A percentile compares a stretch with the other conserved stretches of the same genome.
Conservation (phyloP, 768 basidiomycete species). For the Chalciporus chontae region DNA sequence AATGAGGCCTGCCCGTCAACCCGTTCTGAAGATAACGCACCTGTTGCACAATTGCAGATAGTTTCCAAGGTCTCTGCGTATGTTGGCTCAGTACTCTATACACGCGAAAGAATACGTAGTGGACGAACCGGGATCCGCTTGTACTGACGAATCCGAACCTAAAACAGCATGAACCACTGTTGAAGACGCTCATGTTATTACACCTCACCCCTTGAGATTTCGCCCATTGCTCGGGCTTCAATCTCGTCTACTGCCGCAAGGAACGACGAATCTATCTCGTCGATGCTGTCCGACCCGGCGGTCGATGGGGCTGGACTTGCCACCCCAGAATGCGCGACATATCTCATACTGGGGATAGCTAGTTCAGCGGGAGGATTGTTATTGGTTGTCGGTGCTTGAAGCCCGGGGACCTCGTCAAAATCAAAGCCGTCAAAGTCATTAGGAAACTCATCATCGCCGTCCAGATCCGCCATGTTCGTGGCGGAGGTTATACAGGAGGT, state of each 20-base stretch:
- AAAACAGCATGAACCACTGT: not conserved
- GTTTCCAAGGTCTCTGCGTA: conserved; percentile 4
- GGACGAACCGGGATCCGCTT: conserved; percentile 6
- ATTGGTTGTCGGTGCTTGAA: conserved; percentile 16
- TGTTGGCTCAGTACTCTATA: not conserved
- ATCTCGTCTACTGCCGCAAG: conserved; percentile 43
- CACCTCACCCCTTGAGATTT: conserved; percentile 11
- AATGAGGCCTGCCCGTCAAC: not conserved
- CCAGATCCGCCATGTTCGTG: conserved; percentile 23
- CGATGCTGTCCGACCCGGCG: conserved; percentile 2
- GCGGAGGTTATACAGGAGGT: not conserved
- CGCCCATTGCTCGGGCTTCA: conserved; percentile 34
- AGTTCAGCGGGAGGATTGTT: not conserved
- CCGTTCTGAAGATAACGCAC: conserved; percentile 9
- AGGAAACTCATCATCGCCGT: conserved; percentile 49
- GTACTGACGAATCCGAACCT: not conserved
- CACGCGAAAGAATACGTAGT: not conserved
- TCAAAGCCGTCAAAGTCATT: conserved; percentile 52
- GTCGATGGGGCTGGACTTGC: conserved; percentile 14
- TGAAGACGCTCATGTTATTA: not conserved
- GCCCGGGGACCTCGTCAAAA: conserved; percentile 38
- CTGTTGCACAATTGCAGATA: not conserved
- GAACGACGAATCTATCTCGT: conserved; percentile 25
- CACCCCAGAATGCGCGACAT: not conserved
- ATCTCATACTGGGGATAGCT: not conserved